Percentiles rank a stretch among this genome's conserved stretches.
These are phyloP conservation scores for Maudiozyma serrabonitensis DNA, from an alignment of 805 yeast species.

Conservation along the genomic window DNA sequence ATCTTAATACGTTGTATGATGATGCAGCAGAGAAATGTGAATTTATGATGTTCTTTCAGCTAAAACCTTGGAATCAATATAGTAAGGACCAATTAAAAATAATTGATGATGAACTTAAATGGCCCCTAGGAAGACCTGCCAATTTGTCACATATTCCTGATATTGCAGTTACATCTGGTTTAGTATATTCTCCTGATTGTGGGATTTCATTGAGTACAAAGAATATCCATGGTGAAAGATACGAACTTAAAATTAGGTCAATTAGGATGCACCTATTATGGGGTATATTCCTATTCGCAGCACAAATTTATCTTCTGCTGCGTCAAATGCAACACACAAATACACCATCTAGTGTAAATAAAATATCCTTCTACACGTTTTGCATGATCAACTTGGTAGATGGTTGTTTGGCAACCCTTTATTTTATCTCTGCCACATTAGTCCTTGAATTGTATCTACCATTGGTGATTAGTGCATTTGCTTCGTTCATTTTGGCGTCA, in stretches of 20 bases:
- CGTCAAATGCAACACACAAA: conserved; percentile 61
- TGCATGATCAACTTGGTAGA: conserved; percentile 58
- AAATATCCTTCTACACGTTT: conserved; percentile 61
- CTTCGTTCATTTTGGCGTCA: conserved; percentile 59
- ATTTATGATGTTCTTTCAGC: conserved; percentile 55
- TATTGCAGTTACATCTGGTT: conserved; percentile 43
- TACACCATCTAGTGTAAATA: conserved; percentile 73
- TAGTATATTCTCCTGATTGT: conserved; percentile 85
- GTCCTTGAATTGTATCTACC: conserved; percentile 52
- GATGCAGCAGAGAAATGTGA: conserved; percentile 49
- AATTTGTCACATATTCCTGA: conserved; percentile 41
- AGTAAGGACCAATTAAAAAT: conserved; percentile 39
- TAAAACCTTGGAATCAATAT: conserved; percentile 49
- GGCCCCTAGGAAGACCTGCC: conserved; percentile 76
- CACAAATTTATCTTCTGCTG: conserved; percentile 49
- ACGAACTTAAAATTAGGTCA: conserved; percentile 34
- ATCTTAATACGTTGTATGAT: conserved; percentile 24
- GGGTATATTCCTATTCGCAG: conserved; percentile 37
- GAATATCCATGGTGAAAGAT: conserved; percentile 43
- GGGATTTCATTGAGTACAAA: conserved; percentile 43
- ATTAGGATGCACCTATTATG: conserved; percentile 35
- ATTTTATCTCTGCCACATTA: conserved; percentile 49
- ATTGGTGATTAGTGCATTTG: conserved; percentile 57
- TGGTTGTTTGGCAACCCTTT: conserved; percentile 55
- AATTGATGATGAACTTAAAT: conserved; percentile 62